Evolutionary conservation across 768 basidiomycete species (phyloP).

Genomic region (Terana coerulea): DNA sequence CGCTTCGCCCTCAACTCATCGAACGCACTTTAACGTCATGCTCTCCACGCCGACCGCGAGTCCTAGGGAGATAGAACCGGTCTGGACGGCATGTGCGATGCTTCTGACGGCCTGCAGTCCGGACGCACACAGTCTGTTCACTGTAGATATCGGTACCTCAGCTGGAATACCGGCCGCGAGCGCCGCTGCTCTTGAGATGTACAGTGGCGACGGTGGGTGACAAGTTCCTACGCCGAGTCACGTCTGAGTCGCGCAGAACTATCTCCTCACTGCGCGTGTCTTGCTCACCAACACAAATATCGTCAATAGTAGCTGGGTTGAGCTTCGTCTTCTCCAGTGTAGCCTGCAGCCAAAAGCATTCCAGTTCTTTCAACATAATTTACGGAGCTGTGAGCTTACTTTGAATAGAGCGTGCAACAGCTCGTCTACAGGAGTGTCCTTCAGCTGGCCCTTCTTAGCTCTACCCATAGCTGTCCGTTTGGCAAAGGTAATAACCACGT

Average conservation of each 20-base stretch:
- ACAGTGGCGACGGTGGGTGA: conserved; percentile 78
- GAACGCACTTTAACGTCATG: conserved; percentile 65
- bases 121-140: conserved; percentile 93
- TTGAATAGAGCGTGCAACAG: conserved; percentile 80
- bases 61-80: conserved; percentile 83
- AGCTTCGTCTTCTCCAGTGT: conserved; percentile 62
- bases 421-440: conserved; percentile 85
- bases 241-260: background rate
- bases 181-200: conserved; percentile 81
- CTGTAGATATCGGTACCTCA: conserved; percentile 80
- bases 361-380: background rate
- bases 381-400: conserved; percentile 36
- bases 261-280: background rate
- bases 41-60: conserved; percentile 82
- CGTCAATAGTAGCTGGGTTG: conserved; percentile 69
- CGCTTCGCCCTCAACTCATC: background rate
- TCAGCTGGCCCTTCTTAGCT: conserved; percentile 90
- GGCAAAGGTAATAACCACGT: conserved; percentile 88
- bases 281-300: conserved; percentile 77
- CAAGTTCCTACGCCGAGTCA: conserved; percentile 70
- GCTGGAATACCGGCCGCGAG: conserved; percentile 87
- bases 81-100: conserved; percentile 83
- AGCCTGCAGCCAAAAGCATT: conserved; percentile 40
- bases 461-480: conserved; percentile 86
- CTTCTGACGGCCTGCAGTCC: conserved; percentile 91